phyloP scores from a whole-genome alignment of 164 flowering plant species.

The Magnolia sinica region DNA sequence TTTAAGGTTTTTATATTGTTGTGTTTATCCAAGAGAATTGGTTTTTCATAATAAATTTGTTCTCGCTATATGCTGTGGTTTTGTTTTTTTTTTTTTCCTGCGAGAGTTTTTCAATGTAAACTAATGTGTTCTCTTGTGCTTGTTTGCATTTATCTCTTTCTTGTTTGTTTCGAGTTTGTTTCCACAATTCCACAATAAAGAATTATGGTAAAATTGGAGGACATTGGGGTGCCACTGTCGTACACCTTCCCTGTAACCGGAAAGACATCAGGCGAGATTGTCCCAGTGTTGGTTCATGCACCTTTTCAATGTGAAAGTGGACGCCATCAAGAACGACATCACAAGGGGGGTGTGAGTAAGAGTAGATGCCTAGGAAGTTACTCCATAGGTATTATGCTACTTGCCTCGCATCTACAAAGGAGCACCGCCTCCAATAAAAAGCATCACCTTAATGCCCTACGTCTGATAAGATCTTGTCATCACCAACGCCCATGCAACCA shows the following conservation, averaged over 20 bases:
- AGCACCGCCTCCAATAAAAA: slow-evolving; percentile 6
- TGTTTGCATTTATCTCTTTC: no score
- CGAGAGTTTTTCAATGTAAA: no score
- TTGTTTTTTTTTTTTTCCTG: no score
- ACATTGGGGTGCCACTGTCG: slow-evolving; percentile 7
- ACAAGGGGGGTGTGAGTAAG: not conserved
- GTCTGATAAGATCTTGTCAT: slow-evolving; percentile 1
- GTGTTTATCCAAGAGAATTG: no score
- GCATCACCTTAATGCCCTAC: slow-evolving; percentile 2
- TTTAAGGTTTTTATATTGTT: no score
- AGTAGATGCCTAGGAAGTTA: slow-evolving; percentile 6
- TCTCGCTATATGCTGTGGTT: no score
- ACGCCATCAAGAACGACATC: slow-evolving; percentile 4
- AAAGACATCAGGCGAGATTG: not conserved
- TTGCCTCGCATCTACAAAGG: slow-evolving; percentile 3
- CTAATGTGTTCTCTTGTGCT: no score
- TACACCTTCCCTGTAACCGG: slow-evolving; percentile 6
- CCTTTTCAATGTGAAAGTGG: not conserved
- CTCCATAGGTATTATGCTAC: slow-evolving; percentile 3
- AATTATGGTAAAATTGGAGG: not conserved
- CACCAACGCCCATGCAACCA: slow-evolving; percentile 9
- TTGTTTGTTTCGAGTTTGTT: no score
- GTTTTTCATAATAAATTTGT: no score
- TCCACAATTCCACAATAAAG: no score
- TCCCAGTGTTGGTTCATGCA: not conserved